Conservation (phyloP, 1,284 basidiomycete genomes). For the Ustilago xerochloae region DNA sequence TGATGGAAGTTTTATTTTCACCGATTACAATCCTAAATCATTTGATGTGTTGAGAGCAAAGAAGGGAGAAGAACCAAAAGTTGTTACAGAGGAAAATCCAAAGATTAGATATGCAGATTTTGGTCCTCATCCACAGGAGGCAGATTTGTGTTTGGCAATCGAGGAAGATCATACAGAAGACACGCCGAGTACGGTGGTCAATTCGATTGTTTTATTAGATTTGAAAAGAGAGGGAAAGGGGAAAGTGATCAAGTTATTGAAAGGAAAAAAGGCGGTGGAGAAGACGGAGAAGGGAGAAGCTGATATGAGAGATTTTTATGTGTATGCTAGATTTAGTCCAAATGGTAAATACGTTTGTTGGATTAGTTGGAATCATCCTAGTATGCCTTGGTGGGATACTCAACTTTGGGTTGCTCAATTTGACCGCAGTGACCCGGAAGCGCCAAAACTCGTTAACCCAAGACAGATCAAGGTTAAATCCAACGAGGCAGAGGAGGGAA, state of each 20-base stretch:
- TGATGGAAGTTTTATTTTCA: constrained; percentile 50
- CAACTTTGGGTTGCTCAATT: constrained; percentile 74
- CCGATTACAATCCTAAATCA: constrained; percentile 43
- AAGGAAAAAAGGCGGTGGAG: constrained; percentile 68
- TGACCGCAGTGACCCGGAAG: constrained; percentile 14
- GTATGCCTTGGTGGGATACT: constrained; percentile 84
- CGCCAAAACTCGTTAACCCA: constrained; percentile 17
- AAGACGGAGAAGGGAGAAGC: constrained; percentile 67
- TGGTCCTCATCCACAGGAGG: constrained; percentile 67
- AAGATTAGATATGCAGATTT: constrained; percentile 73
- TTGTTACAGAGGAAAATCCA: constrained; percentile 76
- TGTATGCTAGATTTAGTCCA: constrained; percentile 75
- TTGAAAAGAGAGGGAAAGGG: constrained; percentile 40
- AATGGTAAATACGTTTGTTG: constrained; percentile 77
- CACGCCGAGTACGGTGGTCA: constrained; percentile 73
- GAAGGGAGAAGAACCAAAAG: constrained; percentile 69
- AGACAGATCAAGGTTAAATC: constrained; percentile 17
- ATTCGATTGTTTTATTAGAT: constrained; percentile 74
- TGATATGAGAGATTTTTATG: constrained; percentile 79
- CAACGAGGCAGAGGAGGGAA: constrained; percentile 17
- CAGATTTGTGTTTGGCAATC: constrained; percentile 72
- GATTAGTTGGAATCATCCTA: constrained; percentile 78
- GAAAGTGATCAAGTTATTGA: constrained; percentile 29
- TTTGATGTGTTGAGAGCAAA: constrained; percentile 34
- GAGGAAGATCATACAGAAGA: constrained; percentile 78